Evolutionary conservation across 805 yeast species (phyloP), one percentile per base, ranked within the genome.

Genomic region (Naumovozyma dairenensis): DNA sequence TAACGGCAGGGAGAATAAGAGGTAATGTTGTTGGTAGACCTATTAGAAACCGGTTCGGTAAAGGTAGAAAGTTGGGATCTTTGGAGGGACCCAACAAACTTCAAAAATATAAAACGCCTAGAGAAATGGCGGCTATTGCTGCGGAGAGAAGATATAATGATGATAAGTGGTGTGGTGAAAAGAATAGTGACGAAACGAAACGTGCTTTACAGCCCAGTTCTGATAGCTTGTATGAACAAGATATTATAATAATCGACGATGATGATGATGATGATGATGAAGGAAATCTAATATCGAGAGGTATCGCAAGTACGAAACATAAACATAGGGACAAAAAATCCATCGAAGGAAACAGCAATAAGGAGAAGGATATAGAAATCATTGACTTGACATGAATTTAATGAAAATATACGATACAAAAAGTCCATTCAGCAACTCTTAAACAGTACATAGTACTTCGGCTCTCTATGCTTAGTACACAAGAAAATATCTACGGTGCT

Each of bases 61-160:
- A 42, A 16, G 42, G 45, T 14, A 34, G 31, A 9, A 28, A 27
- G 24, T 21, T 45, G 20, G 49, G 47, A 15, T 29, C 15, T 13
- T 14, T 17, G 20, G 29, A 25, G 4, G 34, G 34, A 6, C n/a
- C n/a, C n/a, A n/a, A n/a, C n/a, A n/a, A n/a, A n/a, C n/a, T n/a
- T n/a, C n/a, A n/a, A n/a, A n/a, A n/a, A n/a, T n/a, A n/a, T n/a
- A 34, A 35, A 16, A 39, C 42, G 6, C 52, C 61, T 4, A 39
- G 42, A 28, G 59, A 55, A 33, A 51, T 55, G 59, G 61, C 59
- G 5, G 53, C 53, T 3, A 16, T 40, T 6, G 63, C 63, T 3
- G 61, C 63, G 2, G 42, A 45, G 25, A 39, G 50, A 36, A 43
- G 62, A 28, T 43, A 41, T 10, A 29, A 39, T 18, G 55, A 54